phyloP scores from a whole-genome alignment of 1,284 basidiomycete species.

The Irpex sp. region DNA sequence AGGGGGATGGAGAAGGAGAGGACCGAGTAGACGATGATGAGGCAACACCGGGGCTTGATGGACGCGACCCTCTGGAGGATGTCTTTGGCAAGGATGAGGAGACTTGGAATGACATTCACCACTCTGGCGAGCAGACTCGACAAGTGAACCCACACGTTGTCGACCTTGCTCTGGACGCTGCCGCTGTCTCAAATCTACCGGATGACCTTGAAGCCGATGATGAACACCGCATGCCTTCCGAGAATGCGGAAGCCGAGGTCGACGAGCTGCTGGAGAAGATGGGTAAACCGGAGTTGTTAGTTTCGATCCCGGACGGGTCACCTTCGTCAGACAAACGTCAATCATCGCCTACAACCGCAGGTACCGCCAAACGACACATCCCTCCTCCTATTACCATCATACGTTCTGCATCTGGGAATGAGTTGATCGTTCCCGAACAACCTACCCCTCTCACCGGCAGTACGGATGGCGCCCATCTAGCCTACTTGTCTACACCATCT shows the following conservation, averaged over 20 bases:
- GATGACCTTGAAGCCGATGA: slow-evolving; percentile 29
- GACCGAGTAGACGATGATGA: slow-evolving; percentile 16
- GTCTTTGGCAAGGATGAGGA: slow-evolving; percentile 55
- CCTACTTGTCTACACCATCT: slow-evolving; percentile 25
- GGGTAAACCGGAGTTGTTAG: slow-evolving; percentile 29
- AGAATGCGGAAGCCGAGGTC: slow-evolving; percentile 23
- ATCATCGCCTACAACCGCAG: slow-evolving; percentile 24
- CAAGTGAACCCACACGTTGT: slow-evolving; percentile 42
- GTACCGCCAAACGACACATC: slow-evolving; percentile 26
- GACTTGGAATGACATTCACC: slow-evolving; percentile 52
- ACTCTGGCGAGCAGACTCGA: slow-evolving; percentile 18
- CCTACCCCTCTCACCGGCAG: slow-evolving; percentile 15
- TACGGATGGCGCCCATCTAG: slow-evolving; percentile 22
- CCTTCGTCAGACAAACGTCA: slow-evolving; percentile 21
- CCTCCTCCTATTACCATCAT: slow-evolving; percentile 49
- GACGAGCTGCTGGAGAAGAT: slow-evolving; percentile 20
- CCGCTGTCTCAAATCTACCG: slow-evolving; percentile 36
- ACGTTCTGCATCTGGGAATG: slow-evolving; percentile 10
- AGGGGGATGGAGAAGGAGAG: slow-evolving; percentile 11
- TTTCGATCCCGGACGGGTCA: slow-evolving; percentile 22
- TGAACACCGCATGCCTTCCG: not conserved
- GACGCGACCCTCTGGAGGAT: slow-evolving; percentile 38
- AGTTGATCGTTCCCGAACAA: slow-evolving; percentile 13
- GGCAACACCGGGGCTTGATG: slow-evolving; percentile 17
- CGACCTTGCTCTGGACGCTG: slow-evolving; percentile 47